Base-by-base conservation (phyloP, 441 rosid species). In the Corymbia calophylla region DNA sequence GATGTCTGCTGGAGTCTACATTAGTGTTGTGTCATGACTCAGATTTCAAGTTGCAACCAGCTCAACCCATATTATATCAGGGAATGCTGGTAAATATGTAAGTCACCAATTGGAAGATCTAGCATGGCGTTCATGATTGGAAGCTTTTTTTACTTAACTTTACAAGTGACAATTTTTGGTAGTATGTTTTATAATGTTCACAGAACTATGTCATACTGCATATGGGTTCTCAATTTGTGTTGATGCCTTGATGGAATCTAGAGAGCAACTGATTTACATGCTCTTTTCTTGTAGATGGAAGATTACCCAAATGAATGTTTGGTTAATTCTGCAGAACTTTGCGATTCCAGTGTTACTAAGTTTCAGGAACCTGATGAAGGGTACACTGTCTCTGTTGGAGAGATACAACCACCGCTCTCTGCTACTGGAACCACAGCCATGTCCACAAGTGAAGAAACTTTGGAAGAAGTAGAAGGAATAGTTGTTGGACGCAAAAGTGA, bases 221-320 rank as follows among this genome's bases (percentile, higher is more conserved):
- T 88, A 39, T 53, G 84, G 81, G 44, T 86, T 68, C 25, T 91
- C 68, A 81, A 62, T 39, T 87, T 86, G 87, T 19, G 39, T 84
- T 86, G 85, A 55, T 70, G 66, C 39, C 35, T 87, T 3, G 25
- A 86, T 89, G n/a, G 88, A 35, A 62, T 77, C 84, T 77, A 21
- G 49, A 55, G 68, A 31, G 54, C 29, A 66, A 88, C 62, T 86
- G 39, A 89, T 89, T 64, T 39, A 25, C 55, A 54, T 47, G n/a
- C 35, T 86, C 54, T 44, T 29, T 87, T n/a, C 62, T 64, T 89
- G 87, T 90, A 94, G 97, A 91, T 92, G 92, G 95, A 93, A 93
- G 93, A 91, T 88, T 88, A 88, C 89, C 91, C 90, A 32, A 91
- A 90, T 88, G 92, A 93, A 88, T 62, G 88, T 82, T 88, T 49